Percentiles rank a stretch among this genome's conserved stretches.
Evolutionary conservation across 208 protist species (phyloP).

Genomic region (Trypanosomatidae sp.): DNA sequence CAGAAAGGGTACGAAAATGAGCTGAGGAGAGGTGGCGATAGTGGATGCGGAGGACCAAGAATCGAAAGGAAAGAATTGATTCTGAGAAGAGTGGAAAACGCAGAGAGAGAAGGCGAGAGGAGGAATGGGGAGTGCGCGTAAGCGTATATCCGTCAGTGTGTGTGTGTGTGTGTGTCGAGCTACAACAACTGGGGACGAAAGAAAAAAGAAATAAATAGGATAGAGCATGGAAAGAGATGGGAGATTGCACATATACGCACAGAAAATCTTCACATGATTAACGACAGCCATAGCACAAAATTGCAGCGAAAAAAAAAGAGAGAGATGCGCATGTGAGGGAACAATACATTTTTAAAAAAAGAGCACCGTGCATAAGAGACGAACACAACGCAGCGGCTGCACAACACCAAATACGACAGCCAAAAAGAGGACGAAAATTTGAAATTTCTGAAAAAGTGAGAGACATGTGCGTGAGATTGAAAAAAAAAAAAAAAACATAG

Average conservation of each 20-base stretch:
- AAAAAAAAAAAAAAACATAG: neutral
- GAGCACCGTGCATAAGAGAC: neutral
- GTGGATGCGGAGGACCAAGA: neutral
- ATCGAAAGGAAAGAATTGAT: neutral
- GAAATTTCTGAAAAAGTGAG: neutral
- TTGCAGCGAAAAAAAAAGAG: conserved; percentile 9
- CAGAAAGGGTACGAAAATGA: neutral
- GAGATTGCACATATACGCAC: neutral
- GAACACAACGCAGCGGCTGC: neutral
- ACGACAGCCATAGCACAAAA: neutral
- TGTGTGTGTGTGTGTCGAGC: neutral
- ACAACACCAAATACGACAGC: neutral
- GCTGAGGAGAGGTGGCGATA: neutral
- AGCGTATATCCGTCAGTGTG: neutral
- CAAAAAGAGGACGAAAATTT: neutral
- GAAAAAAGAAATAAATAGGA: neutral
- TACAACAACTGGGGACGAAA: neutral
- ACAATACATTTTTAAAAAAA: neutral
- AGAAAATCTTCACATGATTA: neutral
- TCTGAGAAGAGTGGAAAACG: neutral
- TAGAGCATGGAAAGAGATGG: neutral
- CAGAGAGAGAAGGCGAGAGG: neutral
- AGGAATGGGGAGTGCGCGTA: neutral
- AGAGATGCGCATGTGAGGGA: neutral
- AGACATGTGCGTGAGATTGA: neutral